A percentile compares a stretch with the other conserved stretches of the same genome.
Evolutionary conservation across 1,284 basidiomycete species (phyloP).

Genomic region (Sporisorium sorghi): DNA sequence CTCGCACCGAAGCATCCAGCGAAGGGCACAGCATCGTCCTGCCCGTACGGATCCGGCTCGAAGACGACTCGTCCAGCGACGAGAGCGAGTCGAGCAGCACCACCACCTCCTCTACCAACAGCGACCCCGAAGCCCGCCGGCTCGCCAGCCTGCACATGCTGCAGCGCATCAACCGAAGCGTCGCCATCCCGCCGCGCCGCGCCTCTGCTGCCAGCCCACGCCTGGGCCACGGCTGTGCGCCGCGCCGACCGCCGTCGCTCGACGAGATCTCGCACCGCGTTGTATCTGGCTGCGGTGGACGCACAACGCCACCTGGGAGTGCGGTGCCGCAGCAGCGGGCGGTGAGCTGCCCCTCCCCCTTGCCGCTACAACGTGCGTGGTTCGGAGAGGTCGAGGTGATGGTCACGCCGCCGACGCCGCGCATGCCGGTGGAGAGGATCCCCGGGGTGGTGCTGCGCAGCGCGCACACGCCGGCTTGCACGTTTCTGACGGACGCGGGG

Average conservation of each 20-base stretch:
- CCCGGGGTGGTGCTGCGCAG: slow-evolving; percentile 25
- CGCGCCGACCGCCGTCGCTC: slow-evolving; percentile 35
- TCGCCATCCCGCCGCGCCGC: slow-evolving; percentile 22
- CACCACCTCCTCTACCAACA: slow-evolving; percentile 18
- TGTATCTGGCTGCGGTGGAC: slow-evolving; percentile 1
- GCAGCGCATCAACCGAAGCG: slow-evolving; percentile 12
- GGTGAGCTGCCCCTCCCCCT: slow-evolving; percentile 40
- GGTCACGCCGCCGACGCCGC: slow-evolving; percentile 42
- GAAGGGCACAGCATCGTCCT: slow-evolving; percentile 25
- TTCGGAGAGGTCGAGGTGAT: slow-evolving; percentile 39
- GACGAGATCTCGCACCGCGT: slow-evolving; percentile 36
- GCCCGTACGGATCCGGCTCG: slow-evolving; percentile 27
- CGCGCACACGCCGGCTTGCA: slow-evolving; percentile 8
- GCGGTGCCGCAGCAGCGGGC: slow-evolving; percentile 17
- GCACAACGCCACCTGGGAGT: neutral
- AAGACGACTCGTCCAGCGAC: slow-evolving; percentile 40
- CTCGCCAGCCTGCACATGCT: slow-evolving; percentile 36
- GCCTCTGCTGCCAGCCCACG: no score
- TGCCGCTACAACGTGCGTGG: slow-evolving; percentile 6
- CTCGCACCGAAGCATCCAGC: neutral
- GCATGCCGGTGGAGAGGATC: slow-evolving; percentile 21
- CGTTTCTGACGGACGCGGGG: slow-evolving; percentile 17
- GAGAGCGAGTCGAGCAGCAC: slow-evolving; percentile 32
- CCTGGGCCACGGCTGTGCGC: slow-evolving; percentile 29
- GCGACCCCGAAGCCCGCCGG: slow-evolving; percentile 35